phyloP scores from a whole-genome alignment of 1,284 basidiomycete species.

The Moniliophthora roreri region DNA sequence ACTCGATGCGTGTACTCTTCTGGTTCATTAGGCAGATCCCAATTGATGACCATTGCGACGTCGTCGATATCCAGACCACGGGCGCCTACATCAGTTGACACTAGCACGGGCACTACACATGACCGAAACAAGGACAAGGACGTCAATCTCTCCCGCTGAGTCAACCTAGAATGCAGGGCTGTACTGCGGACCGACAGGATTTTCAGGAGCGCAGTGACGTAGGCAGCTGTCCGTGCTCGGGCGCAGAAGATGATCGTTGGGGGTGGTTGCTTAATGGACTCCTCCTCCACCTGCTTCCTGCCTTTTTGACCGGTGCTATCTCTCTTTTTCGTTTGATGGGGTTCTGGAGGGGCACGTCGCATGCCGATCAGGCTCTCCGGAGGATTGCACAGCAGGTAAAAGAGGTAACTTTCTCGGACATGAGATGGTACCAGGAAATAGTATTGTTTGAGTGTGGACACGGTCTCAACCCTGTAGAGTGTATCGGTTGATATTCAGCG shows the following conservation, averaged over 20 bases:
- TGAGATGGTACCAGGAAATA: conserved; percentile 96
- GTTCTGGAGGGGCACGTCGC: conserved; percentile 60
- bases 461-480: conserved; percentile 75
- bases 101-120: conserved; percentile 85
- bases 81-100: conserved; percentile 94
- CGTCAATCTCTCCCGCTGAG: conserved; percentile 84
- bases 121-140: conserved; percentile 89
- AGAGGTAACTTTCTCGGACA: conserved; percentile 92
- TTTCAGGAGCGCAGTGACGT: conserved; percentile 81
- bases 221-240: conserved; percentile 86
- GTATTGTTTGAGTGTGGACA: conserved; percentile 81
- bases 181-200: conserved; percentile 83
- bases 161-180: conserved; percentile 90
- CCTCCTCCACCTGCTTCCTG: conserved; percentile 39
- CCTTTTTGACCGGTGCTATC: conserved; percentile 31
- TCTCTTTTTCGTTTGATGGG: conserved; percentile 26
- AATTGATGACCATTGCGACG: conserved; percentile 94
- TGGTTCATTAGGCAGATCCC: conserved; percentile 85
- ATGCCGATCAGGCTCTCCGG: conserved; percentile 75
- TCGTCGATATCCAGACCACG: conserved; percentile 95
- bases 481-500: conserved; percentile 4
- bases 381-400: conserved; percentile 86
- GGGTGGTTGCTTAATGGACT: conserved; percentile 67
- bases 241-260: conserved; percentile 96
- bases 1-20: conserved; percentile 83